Evolutionary conservation across 2,329 filamentous ascomycete genomes (phyloP), one percentile per base, ranked within the genome.

Genomic region (Penicillium rolfsii): DNA sequence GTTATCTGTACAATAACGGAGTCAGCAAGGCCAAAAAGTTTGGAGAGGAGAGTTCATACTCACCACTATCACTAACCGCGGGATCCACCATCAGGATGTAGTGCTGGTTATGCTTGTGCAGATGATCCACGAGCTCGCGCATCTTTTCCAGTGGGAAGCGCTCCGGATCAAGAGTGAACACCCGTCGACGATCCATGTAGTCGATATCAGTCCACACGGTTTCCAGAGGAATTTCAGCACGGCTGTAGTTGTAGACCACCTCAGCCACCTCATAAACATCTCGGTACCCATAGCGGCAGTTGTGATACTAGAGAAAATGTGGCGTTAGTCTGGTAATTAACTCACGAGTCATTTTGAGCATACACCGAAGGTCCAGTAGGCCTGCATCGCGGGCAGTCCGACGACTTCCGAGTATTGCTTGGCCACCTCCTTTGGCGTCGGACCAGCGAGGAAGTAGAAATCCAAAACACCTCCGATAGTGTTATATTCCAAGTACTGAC

Each of bases 401-500:
- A 82, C 81, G 35, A 88, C 74, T 60, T 84, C 80, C 0, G 85
- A 78, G 64, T 89, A 89, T 67, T 89, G 86, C 66, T 79, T 77
- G 11, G 85, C 79, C 0, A 88, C 85, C 11, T 86, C 83, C 41
- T 84, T 76, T 0, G 87, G 85, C 0, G 78, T 81, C 0, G 85
- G 84, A 0, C 87, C 87, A 8, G 85, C 81, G 9, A 89, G 68
- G 69, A 89, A 89, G 70, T 89, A 89, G 55, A 89, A 85, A 73
- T 94, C 91, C 2, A 95, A 72, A 22, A 93, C 83, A 9, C 91
- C 91, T 6, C 91, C 91, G 0, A 94, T 81, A 1, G 86, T 86
- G 73, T 93, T 91, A 78, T 93, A 95, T 75, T 93, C 89, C 5
- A 95, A 83, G 60, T 88, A 91, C 71, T 93, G 87, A 6, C 84